A percentile compares a stretch with the other conserved stretches of the same genome.
These are phyloP conservation scores for Xerocomellus intermedius DNA, from an alignment of 768 basidiomycete species.

Conservation along the genomic window DNA sequence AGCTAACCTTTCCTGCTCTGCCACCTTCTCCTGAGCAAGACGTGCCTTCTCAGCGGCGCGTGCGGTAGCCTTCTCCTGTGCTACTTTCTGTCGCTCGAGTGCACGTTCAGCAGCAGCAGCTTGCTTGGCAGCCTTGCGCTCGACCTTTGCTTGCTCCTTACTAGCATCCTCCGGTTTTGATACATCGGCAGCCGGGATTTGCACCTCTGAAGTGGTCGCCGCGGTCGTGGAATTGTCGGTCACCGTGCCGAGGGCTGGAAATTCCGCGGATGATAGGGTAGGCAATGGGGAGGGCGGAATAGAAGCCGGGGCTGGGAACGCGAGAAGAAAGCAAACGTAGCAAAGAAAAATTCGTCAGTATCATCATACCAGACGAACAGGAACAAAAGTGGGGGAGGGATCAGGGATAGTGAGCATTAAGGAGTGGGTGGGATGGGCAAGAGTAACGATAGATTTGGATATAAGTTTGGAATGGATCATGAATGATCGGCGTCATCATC, in stretches of 20 bases:
- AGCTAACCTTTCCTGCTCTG: slow-evolving; percentile 49
- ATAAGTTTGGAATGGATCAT: slow-evolving; percentile 10
- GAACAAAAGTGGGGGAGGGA: slow-evolving; percentile 45
- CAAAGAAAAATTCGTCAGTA: slow-evolving; percentile 41
- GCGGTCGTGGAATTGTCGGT: slow-evolving; percentile 10
- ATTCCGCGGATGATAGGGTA: slow-evolving; percentile 65
- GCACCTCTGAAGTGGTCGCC: slow-evolving; percentile 24
- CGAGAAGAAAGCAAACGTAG: slow-evolving; percentile 21
- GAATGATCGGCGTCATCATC: slow-evolving; percentile 23
- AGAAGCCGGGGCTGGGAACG: slow-evolving; percentile 35
- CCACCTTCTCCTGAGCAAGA: slow-evolving; percentile 51
- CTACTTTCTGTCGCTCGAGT: slow-evolving; percentile 54
- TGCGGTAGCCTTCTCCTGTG: slow-evolving; percentile 56
- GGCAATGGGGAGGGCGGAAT: slow-evolving; percentile 43
- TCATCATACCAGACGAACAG: slow-evolving; percentile 40
- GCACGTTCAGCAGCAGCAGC: slow-evolving; percentile 61
- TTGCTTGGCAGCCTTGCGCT: slow-evolving; percentile 65
- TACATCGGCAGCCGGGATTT: slow-evolving; percentile 9
- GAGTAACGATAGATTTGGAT: slow-evolving; percentile 7
- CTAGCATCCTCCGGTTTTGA: slow-evolving; percentile 34
- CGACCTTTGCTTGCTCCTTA: slow-evolving; percentile 54
- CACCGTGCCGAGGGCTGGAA: slow-evolving; percentile 57
- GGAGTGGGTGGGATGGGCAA: slow-evolving; percentile 1
- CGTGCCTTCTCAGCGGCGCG: slow-evolving; percentile 53
- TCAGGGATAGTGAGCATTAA: slow-evolving; percentile 18